Evolutionary conservation across 2,329 filamentous ascomycete genomes (phyloP), one percentile per base, ranked within the genome.

Genomic region (Alternaria burnsii): DNA sequence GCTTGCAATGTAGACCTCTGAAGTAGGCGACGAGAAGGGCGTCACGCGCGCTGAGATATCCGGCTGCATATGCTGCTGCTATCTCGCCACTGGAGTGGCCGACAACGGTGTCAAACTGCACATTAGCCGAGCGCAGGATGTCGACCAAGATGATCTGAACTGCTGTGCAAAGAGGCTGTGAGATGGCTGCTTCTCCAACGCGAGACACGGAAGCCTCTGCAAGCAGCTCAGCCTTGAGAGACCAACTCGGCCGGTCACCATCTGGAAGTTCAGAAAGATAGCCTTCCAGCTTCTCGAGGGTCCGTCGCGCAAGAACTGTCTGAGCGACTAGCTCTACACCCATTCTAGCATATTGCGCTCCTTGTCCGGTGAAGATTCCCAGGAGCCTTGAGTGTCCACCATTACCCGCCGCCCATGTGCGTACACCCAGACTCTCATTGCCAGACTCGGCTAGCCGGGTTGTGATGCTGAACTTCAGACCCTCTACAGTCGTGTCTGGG

Each of bases 51-150:
- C 9, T 38, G 14, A 58, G 6, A n/a, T 18, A 38, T n/a, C 67
- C 77, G 7, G 71, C 73, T 3, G 72, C 73, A n/a, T 81, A 80
- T 3, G 76, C 69, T 0, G 79, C 80, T 0, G 77, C 79, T 9
- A 81, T 79, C 58, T 82, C 80, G 4, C 80, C 80, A 4, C 76
- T 70, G 0, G 78, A 80, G 47, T 82, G 80, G 1, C 80, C 80
- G 10, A 70, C 59, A 10, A 71, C 67, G 4, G 62, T 32, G 7
- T 26, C 11, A 0, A 68, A 67, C 1, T 22, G 5, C 10, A 74
- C 47, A 6, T 52, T 50, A 34, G 59, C 2, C 12, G 48, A 8
- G 2, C 12, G 6, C 24, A 65, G 10, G 36, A 46, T 5, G 22
- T 69, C 59, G 3, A 69, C 61, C 4, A 74, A 26, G 2, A 57